Evolutionary conservation across 2,329 filamentous ascomycete species (phyloP).

Genomic region (Elsinoe batatas): DNA sequence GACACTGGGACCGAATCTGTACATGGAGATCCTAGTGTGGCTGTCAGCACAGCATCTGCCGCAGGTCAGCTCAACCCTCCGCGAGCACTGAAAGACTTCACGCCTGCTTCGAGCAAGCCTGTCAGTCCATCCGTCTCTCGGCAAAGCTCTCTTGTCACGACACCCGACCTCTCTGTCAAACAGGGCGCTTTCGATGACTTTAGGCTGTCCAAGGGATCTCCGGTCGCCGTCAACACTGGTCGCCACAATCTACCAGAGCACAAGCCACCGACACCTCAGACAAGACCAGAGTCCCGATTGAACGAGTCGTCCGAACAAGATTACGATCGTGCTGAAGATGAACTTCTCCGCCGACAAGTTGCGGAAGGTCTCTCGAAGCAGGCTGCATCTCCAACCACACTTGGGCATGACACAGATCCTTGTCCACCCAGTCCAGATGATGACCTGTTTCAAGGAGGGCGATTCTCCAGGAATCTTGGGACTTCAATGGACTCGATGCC

Average conservation of each 20-base stretch:
- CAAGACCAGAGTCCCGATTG: slow-evolving; percentile 22
- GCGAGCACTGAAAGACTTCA: slow-evolving; percentile 35
- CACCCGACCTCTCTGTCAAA: slow-evolving; percentile 6
- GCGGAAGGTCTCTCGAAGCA: slow-evolving; percentile 26
- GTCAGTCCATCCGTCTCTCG: slow-evolving; percentile 23
- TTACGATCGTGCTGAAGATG: slow-evolving; percentile 26
- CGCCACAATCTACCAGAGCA: slow-evolving; percentile 19
- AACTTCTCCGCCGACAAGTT: slow-evolving; percentile 26
- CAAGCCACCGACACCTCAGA: slow-evolving; percentile 14
- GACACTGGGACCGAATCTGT: slow-evolving; percentile 51
- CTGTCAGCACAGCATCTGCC: slow-evolving; percentile 51
- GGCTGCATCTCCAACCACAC: slow-evolving; percentile 20
- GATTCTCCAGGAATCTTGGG: not conserved
- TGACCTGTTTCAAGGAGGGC: slow-evolving; percentile 17
- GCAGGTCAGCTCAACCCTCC: slow-evolving; percentile 49
- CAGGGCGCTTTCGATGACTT: slow-evolving; percentile 15
- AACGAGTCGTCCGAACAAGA: slow-evolving; percentile 25
- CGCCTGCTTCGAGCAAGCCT: slow-evolving; percentile 25
- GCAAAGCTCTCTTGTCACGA: slow-evolving; percentile 16
- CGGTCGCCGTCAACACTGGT: slow-evolving; percentile 15
- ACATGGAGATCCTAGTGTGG: slow-evolving; percentile 54
- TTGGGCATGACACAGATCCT: slow-evolving; percentile 21
- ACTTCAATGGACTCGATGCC: slow-evolving; percentile 1
- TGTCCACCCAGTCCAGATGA: slow-evolving; percentile 43
- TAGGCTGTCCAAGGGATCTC: slow-evolving; percentile 20